Evolutionary conservation across 2,329 filamentous ascomycete genomes (phyloP).

Genomic region (Trichoderma hamatum): DNA sequence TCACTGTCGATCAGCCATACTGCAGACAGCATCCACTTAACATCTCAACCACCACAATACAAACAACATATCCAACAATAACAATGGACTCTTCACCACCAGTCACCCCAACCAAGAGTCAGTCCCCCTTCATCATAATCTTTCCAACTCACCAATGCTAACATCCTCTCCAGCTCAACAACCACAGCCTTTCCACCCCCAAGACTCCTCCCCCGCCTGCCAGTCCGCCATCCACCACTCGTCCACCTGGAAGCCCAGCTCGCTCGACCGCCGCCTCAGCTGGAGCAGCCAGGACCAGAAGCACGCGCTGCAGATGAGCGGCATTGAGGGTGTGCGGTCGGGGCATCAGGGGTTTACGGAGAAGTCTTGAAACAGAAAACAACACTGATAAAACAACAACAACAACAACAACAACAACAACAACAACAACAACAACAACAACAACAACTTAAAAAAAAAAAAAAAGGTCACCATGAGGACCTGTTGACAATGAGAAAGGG

Average conservation of each 20-base stretch:
- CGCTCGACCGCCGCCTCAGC: slow-evolving; percentile 51
- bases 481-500: neutral
- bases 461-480: neutral
- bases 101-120: slow-evolving; percentile 12
- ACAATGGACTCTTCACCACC: slow-evolving; percentile 17
- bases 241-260: slow-evolving; percentile 50
- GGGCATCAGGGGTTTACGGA: slow-evolving; percentile 49
- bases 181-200: neutral
- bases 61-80: neutral
- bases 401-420: too few relatives aligned
- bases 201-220: slow-evolving; percentile 27
- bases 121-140: neutral
- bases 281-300: slow-evolving; percentile 59
- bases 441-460: too few relatives aligned
- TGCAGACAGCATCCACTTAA: neutral
- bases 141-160: neutral
- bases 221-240: slow-evolving; percentile 37
- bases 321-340: slow-evolving; percentile 41
- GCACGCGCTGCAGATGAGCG: slow-evolving; percentile 53
- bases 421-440: too few relatives aligned
- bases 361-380: slow-evolving; percentile 18
- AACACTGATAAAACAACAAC: neutral
- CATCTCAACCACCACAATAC: neutral
- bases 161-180: neutral
- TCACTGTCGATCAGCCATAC: neutral